phyloP scores from a whole-genome alignment of 73 alveolate genomes.

The Loxodes magnus region DNA sequence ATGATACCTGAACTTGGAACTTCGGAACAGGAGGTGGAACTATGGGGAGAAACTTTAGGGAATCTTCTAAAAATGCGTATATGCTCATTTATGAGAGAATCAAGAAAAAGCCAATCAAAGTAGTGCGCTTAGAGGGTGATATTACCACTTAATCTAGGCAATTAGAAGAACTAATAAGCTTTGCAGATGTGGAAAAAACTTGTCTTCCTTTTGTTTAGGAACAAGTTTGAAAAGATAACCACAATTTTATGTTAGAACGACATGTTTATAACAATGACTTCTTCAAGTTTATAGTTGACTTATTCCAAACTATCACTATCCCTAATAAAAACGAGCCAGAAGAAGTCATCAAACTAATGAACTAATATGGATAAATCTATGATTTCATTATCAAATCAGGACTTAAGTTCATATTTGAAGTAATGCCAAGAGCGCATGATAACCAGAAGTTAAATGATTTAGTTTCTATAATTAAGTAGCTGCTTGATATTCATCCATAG shows the following conservation, averaged over 20 bases:
- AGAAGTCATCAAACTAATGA: too few relatives aligned
- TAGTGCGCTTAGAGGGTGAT: conserved; percentile 16
- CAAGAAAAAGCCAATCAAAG: conserved; percentile 40
- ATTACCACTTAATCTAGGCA: conserved; percentile 6
- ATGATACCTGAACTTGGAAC: too few relatives aligned
- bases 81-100: conserved; percentile 91
- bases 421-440: background rate
- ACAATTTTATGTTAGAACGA: background rate
- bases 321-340: too few relatives aligned
- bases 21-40: conserved; percentile 21
- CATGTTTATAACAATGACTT: conserved; percentile 2
- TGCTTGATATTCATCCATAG: too few relatives aligned
- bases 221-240: conserved; percentile 1
- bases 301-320: background rate
- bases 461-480: too few relatives aligned
- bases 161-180: background rate
- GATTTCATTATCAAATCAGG: background rate
- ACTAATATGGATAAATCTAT: too few relatives aligned
- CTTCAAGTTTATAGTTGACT: background rate
- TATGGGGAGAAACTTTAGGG: conserved; percentile 45
- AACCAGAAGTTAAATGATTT: conserved; percentile 1
- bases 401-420: background rate
- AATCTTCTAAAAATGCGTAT: conserved; percentile 77
- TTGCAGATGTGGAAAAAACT: conserved; percentile 7
- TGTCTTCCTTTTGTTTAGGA: conserved; percentile 25